Conservation (phyloP, 257 asterid genomes). For the Forsythia suspensa region DNA sequence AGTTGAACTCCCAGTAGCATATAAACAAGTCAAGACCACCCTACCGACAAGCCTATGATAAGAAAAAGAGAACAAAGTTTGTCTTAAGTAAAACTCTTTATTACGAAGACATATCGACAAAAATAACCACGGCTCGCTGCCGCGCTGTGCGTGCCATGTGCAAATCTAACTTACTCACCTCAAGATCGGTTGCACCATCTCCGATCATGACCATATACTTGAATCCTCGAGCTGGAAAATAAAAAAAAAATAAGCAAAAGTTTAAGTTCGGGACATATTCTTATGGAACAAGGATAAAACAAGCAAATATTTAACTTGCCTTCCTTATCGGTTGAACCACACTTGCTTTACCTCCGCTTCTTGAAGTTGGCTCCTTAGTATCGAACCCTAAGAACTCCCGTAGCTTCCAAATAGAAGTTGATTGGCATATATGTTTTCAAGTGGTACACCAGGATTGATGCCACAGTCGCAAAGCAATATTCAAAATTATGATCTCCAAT, state of each 20-base stretch:
- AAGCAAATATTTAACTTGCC: conserved; percentile 39
- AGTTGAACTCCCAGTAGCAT: conserved; percentile 89
- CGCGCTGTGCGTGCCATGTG: too few species aligned
- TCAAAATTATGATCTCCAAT: conserved; percentile 11
- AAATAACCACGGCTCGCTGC: too few species aligned
- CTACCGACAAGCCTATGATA: conserved; percentile 71
- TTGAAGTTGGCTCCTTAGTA: conserved; percentile 76
- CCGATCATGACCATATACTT: conserved; percentile 84
- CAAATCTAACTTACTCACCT: too few species aligned
- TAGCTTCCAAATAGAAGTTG: conserved; percentile 70
- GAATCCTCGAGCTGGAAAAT: conserved; percentile 56
- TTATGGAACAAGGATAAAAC: conserved; percentile 1
- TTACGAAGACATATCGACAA: not conserved
- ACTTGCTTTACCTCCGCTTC: conserved; percentile 86
- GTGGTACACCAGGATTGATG: conserved; percentile 73
- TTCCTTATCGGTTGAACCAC: conserved; percentile 81
- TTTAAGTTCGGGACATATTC: conserved; percentile 6
- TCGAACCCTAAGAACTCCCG: conserved; percentile 84
- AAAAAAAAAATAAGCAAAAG: not conserved
- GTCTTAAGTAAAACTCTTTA: not conserved
- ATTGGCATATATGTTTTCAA: conserved; percentile 74
- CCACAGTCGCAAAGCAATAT: conserved; percentile 53
- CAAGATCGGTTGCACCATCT: conserved; percentile 98
- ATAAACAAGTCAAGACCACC: conserved; percentile 92
- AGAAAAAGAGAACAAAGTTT: not conserved